These are phyloP conservation scores for Ganoderma meredithae DNA, from an alignment of 1,284 basidiomycete species.

Conservation along the genomic window DNA sequence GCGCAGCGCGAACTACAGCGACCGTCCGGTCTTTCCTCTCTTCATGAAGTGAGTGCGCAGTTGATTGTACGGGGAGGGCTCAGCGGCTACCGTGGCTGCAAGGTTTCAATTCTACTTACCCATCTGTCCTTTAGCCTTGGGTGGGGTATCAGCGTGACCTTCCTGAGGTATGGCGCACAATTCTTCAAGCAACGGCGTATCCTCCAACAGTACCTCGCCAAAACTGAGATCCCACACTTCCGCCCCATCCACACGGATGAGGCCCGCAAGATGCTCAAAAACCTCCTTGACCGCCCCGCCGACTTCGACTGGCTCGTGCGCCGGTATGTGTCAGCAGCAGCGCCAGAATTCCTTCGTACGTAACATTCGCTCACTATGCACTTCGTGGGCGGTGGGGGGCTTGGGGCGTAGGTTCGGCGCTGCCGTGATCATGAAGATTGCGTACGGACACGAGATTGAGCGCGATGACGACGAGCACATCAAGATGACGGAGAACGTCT, in stretches of 20 bases:
- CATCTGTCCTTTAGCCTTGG: slow-evolving; percentile 22
- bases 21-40: slow-evolving; percentile 41
- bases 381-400: neutral
- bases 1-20: slow-evolving; percentile 46
- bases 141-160: slow-evolving; percentile 31
- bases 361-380: slow-evolving; percentile 9
- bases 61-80: neutral
- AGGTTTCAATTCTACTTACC: slow-evolving; percentile 7
- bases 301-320: slow-evolving; percentile 35
- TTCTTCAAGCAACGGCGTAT: slow-evolving; percentile 40
- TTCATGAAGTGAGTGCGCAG: slow-evolving; percentile 29
- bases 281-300: slow-evolving; percentile 32
- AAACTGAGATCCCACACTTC: slow-evolving; percentile 32
- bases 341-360: neutral
- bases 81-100: no score
- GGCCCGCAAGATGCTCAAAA: slow-evolving; percentile 33
- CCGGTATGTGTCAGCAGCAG: slow-evolving; percentile 21
- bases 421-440: slow-evolving; percentile 36
- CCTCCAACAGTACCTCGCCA: slow-evolving; percentile 36
- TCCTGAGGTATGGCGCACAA: slow-evolving; percentile 32
- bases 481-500: slow-evolving; percentile 32
- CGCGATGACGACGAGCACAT: slow-evolving; percentile 35
- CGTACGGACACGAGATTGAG: slow-evolving; percentile 37
- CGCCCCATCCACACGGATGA: slow-evolving; percentile 34
- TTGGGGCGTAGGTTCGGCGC: slow-evolving; percentile 26